Percentiles rank a stretch among this genome's conserved stretches.
phyloP scores from a whole-genome alignment of 805 yeast species.

The Hanseniaspora valbyensis region DNA sequence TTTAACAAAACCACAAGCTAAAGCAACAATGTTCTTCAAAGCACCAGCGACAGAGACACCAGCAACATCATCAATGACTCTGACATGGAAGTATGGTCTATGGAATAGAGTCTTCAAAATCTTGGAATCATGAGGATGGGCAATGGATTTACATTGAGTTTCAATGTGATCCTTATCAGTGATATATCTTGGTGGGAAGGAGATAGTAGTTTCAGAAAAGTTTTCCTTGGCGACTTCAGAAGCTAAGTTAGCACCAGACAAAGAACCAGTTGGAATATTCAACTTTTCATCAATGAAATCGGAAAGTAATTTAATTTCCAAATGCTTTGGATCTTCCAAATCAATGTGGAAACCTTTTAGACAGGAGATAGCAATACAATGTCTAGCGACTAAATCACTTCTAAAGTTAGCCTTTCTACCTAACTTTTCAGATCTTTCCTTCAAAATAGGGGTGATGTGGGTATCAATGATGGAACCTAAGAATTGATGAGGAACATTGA shows the following conservation, averaged over 20 bases:
- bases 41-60: slow-evolving; percentile 98
- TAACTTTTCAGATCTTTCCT: neutral
- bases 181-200: slow-evolving; percentile 55
- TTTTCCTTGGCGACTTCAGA: slow-evolving; percentile 90
- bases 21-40: slow-evolving; percentile 87
- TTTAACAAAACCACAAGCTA: slow-evolving; percentile 94
- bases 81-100: slow-evolving; percentile 95
- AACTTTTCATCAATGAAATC: slow-evolving; percentile 67
- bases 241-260: slow-evolving; percentile 95
- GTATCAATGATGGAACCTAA: slow-evolving; percentile 52
- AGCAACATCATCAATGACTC: slow-evolving; percentile 83
- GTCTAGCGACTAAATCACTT: slow-evolving; percentile 37
- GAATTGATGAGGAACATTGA: slow-evolving; percentile 97
- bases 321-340: slow-evolving; percentile 43
- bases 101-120: slow-evolving; percentile 79
- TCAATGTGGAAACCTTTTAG: slow-evolving; percentile 71
- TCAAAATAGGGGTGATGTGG: slow-evolving; percentile 12
- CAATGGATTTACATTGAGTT: slow-evolving; percentile 27
- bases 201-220: slow-evolving; percentile 97
- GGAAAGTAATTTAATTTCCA: slow-evolving; percentile 76
- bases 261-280: slow-evolving; percentile 87
- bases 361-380: slow-evolving; percentile 84
- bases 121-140: slow-evolving; percentile 42
- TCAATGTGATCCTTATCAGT: slow-evolving; percentile 35
- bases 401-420: slow-evolving; percentile 10